phyloP scores from a whole-genome alignment of 176 grass and related monocot genomes.

The Lolium multiflorum region DNA sequence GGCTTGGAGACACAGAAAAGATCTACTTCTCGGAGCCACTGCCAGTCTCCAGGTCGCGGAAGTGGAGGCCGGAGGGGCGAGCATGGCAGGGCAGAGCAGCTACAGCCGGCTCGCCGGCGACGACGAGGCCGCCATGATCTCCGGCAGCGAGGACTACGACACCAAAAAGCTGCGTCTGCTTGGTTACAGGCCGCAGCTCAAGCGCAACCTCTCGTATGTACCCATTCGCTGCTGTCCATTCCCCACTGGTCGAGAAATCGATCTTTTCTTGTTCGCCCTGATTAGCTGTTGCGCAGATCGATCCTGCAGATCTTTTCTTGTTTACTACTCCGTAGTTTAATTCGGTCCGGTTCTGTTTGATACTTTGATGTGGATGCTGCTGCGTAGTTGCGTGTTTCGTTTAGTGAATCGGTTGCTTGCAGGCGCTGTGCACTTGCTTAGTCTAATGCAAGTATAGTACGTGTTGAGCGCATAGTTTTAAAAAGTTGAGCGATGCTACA shows the following conservation, averaged over 20 bases:
- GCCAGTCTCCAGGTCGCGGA: too few relatives aligned
- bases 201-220: conserved; percentile 73
- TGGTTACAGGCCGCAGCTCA: conserved; percentile 83
- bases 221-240: background rate
- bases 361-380: background rate
- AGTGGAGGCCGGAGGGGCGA: too few relatives aligned
- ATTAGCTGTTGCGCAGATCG: too few relatives aligned
- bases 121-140: background rate
- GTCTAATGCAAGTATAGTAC: background rate
- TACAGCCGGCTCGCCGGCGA: conserved; percentile 52
- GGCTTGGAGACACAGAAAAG: too few relatives aligned
- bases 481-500: background rate
- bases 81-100: background rate
- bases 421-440: background rate
- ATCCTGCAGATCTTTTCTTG: background rate
- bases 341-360: background rate
- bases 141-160: conserved; percentile 22
- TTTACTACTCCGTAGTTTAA: background rate
- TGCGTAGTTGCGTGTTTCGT: background rate
- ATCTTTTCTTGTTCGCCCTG: too few relatives aligned
- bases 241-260: background rate
- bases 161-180: conserved; percentile 55
- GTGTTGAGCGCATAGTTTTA: background rate
- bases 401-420: conserved; percentile 13
- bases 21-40: too few relatives aligned